Base-by-base conservation (phyloP, 2,329 filamentous ascomycete species). In the Cordyceps farinosa region DNA sequence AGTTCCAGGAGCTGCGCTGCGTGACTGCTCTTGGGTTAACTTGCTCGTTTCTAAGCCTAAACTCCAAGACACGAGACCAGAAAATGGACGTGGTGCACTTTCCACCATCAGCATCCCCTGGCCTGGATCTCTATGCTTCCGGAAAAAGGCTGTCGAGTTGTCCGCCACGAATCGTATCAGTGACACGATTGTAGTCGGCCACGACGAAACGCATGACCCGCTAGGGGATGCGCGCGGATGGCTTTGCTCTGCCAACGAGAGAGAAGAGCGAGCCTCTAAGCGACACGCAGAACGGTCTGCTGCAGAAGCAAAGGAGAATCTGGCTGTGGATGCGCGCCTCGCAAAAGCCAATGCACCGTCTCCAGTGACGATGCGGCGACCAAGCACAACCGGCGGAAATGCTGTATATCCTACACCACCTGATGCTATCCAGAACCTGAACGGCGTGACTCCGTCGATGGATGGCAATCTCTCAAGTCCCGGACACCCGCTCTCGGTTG, bases 331-430 rank as follows among this genome's bases (percentile, higher is more conserved):
- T 70, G 72, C 80, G 75, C 68, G 75, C 74, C 30, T 77, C 73
- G 63, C 76, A 73, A 73, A 67, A 58, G 68, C 80, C 30, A 83
- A 78, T 66, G 82, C 79, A 1, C 78, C 83, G 56, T 86, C 85
- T 8, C 82, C 84, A 7, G 67, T 82, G 27, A 76, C 78, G 17
- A 68, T 84, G 7, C 79, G 84, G 66, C 78, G 84, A 68, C 75
- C 82, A 44, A 82, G 79, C 66, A 80, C 76, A 7, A 72, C 76
- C 13, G 74, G 77, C 6, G 75, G 78, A 30, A 82, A 84, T 48
- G 81, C 83, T 2, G 86, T 91, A 74, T 91, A 91, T 70, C 88
- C 87, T 9, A 91, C 89, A 6, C 89, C 89, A 2, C 89, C 89
- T 11, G 88, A 90, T 70, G 87, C 81, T 15, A 75, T 88, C 22